Base-by-base conservation (phyloP, 179 eudicot genomes). In the Patellifolia procumbens region DNA sequence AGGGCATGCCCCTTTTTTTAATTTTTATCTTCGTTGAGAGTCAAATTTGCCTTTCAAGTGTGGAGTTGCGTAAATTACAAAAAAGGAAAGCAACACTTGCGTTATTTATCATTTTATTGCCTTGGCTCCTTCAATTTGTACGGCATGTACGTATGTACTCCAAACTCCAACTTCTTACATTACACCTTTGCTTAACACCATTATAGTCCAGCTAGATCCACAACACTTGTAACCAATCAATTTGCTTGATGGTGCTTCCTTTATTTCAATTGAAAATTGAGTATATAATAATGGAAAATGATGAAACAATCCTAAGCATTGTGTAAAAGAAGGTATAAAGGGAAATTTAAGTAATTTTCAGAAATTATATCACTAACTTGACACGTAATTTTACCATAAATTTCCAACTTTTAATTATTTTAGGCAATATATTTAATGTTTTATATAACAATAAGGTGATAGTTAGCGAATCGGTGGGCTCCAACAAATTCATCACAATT, bases 141-240 rank as follows among this genome's bases (percentile, higher is more conserved):
- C 62, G 46, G 75, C n/a, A 46, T 22, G 80, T 77, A 77, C 80
- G 61, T 75, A 48, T 45, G 68, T 69, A 69, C 59, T 15, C 29
- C 53, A 58, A 39, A 26, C 22, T 37, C 35, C 56, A 29, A 60
- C 19, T 43, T 60, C 49, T 15, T 63, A 61, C 76, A 42, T 32
- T 32, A 29, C 42, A 16, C 17, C 65, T 56, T 71, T 10, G 32
- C 62, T 9, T 7, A 24, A 8, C 20, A 10, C 31, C 29, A 17
- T 17, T 7, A 48, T 26, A 46, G 39, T 29, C 72, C 72, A 68
- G 37, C 58, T 46, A 68, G 37, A 26, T 66, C 15, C 20, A 15
- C 12, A 10, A 9, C 51, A 42, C 31, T 12, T 61, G 26, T 8
- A 5, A 7, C 9, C 9, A 39, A 39, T 39, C 45, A 39, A 39